These are phyloP conservation scores for Lasiosphaeris hirsuta DNA, from an alignment of 495 filamentous ascomycete genomes.

Conservation along the genomic window DNA sequence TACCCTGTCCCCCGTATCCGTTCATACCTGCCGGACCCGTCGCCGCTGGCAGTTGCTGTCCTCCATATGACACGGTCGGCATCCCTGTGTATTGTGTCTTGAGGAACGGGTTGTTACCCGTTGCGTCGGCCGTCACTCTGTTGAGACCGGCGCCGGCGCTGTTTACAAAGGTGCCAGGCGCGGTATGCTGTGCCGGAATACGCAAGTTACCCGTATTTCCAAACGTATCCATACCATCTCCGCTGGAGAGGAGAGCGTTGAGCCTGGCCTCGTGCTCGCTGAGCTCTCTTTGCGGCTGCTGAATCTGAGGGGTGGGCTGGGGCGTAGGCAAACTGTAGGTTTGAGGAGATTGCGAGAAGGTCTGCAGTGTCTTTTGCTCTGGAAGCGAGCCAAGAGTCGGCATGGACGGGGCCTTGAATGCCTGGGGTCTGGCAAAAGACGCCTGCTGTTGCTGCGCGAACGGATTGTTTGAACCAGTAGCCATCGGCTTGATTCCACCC, in stretches of 20 bases:
- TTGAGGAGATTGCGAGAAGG: constrained; percentile 27
- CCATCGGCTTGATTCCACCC: constrained; percentile 51
- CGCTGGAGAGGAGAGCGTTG: constrained; percentile 80
- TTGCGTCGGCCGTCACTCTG: constrained; percentile 64
- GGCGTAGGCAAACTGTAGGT: constrained; percentile 25
- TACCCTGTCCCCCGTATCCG: constrained; percentile 48
- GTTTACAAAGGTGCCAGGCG: constrained; percentile 95
- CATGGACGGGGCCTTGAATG: constrained; percentile 51
- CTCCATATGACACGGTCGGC: constrained; percentile 57
- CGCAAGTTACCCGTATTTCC: constrained; percentile 92
- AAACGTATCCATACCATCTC: constrained; percentile 95
- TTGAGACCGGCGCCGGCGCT: constrained; percentile 77
- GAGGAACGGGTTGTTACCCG: constrained; percentile 91
- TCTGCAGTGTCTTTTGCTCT: constrained; percentile 64
- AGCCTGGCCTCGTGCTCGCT: constrained; percentile 82
- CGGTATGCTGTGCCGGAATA: constrained; percentile 95
- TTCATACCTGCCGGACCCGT: constrained; percentile 67
- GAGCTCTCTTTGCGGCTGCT: constrained; percentile 50
- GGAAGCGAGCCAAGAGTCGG: constrained; percentile 65
- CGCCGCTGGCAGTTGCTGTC: constrained; percentile 65
- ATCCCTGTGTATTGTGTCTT: constrained; percentile 74
- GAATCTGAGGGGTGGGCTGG: constrained; percentile 25
- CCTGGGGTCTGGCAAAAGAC: constrained; percentile 38
- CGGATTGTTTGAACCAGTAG: constrained; percentile 95
- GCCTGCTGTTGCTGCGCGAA: constrained; percentile 59